These are phyloP conservation scores for Styphnolobium japonicum DNA, from an alignment of 306 rosid genomes.

Conservation along the genomic window DNA sequence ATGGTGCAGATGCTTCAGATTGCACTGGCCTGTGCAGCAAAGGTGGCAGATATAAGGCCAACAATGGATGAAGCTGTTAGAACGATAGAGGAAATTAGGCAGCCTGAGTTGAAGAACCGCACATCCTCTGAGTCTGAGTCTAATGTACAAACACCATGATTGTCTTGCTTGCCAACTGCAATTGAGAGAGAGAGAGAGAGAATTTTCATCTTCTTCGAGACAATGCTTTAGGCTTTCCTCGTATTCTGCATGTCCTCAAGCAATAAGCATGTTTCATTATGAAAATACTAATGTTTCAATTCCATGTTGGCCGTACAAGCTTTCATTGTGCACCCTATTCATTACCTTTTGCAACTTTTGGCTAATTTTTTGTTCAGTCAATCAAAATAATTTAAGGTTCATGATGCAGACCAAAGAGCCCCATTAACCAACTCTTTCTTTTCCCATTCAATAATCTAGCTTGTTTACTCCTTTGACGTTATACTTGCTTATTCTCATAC, in stretches of 20 bases:
- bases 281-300: not conserved
- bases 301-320: not conserved
- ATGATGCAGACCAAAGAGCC: not conserved
- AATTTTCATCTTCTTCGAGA: not conserved
- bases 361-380: not conserved
- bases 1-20: slow-evolving; percentile 77
- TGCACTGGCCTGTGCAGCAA: slow-evolving; percentile 59
- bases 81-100: slow-evolving; percentile 54
- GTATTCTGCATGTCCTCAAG: not conserved
- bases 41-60: slow-evolving; percentile 54
- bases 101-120: slow-evolving; percentile 36
- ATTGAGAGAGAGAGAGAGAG: not conserved
- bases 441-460: too few species aligned
- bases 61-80: slow-evolving; percentile 47
- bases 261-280: not conserved
- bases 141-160: slow-evolving; percentile 48
- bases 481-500: too few species aligned
- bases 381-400: not conserved
- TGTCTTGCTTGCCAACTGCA: not conserved
- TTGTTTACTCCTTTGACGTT: too few species aligned
- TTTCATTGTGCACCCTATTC: not conserved
- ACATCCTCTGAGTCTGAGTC: slow-evolving; percentile 58
- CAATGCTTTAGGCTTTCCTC: not conserved
- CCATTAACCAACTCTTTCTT: too few species aligned
- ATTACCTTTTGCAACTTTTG: not conserved